Base-by-base conservation (phyloP, 768 basidiomycete species). In the Tulasnella sp. region DNA sequence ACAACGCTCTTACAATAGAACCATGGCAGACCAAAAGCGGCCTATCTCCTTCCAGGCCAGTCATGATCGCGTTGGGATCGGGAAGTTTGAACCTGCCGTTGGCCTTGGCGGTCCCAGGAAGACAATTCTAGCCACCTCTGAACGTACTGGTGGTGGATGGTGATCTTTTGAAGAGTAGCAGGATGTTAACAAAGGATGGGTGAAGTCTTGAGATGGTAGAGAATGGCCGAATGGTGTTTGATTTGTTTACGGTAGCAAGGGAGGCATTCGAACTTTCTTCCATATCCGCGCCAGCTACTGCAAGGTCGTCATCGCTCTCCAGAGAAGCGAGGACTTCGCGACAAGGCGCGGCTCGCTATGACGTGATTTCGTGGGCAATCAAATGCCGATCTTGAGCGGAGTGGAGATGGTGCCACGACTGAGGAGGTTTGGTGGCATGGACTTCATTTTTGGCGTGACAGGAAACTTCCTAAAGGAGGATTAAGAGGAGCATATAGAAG, bases 121-220 rank as follows among this genome's bases (percentile, higher is more conserved):
- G 21, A 24, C 42, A 27, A 0, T 24, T 45, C 3, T 69, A 74
- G 4, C 78, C 76, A 7, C 46, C 41, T 24, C 67, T 89, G 64
- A 75, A 75, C 12, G 86, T 87, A 46, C 74, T 90, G 19, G 86
- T 91, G 2, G 89, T 91, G 0, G 89, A 91, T 64, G 87, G 92
- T 65, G 91, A 93, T 68, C 70, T 76, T 10, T 69, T 92, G 55
- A 92, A 91, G 53, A 78, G 90, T 50, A 78, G 76, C 61, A 77
- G 88, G 22, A 79, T 89, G 69, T 73, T 92, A 43, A 78, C 79
- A n/a, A 76, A 88, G 34, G 73, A 92, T 1, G 88, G 90, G 1
- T 91, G 88, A 68, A 69, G 69, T 29, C 87, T 92, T n/a, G 74
- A 79, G 12, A 81, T 80, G n/a, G 90, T 91, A 10, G 87, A 92